Base-by-base conservation (phyloP, 495 filamentous ascomycete genomes). In the Xylona heveae region DNA sequence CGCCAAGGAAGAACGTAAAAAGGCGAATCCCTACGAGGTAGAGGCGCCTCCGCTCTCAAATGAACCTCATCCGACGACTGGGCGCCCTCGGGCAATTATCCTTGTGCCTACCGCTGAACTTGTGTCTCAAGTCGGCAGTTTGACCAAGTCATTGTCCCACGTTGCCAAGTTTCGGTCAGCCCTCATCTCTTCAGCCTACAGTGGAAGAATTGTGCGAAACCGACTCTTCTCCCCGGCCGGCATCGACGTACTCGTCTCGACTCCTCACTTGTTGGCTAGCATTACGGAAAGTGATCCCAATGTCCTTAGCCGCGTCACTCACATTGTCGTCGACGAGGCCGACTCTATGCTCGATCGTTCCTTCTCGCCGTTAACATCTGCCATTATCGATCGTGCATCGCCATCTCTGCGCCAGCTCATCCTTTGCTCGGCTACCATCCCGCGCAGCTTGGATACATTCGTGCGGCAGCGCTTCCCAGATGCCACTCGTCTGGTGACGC, bases 361-460 rank as follows among this genome's bases (percentile, higher is more conserved):
- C 19, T 97, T 97, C 58, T 54, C 72, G 2, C 75, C 78, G 1
- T 72, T 72, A 18, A 94, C 90, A 1, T 74, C 68, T 9, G 62
- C 67, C 29, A 73, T 95, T 37, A 64, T 95, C 38, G 74, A 84
- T 45, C 71, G 76, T 39, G 61, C 66, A 3, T 59, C 68, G 2
- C 74, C 81, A 1, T 81, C 78, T 0, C 60, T 95, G 6, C 66
- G 76, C 37, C 81, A 93, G 45, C 62, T 95, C n/a, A 66, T 97
- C 15, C 68, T 95, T 35, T 95, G 88, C 59, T 95, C 88, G 3
- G 88, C 88, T 37, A 97, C 88, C 8, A 95, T 97, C 39, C 88
- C 88, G 1, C 68, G 71, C 34, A 75, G 77, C 43, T 64, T 97
- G 3, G 85, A 97, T 50, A 68, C 59, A 31, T 78, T 74, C 45